These are phyloP conservation scores for Acacia acuminata DNA, from an alignment of 306 rosid genomes.

Conservation along the genomic window DNA sequence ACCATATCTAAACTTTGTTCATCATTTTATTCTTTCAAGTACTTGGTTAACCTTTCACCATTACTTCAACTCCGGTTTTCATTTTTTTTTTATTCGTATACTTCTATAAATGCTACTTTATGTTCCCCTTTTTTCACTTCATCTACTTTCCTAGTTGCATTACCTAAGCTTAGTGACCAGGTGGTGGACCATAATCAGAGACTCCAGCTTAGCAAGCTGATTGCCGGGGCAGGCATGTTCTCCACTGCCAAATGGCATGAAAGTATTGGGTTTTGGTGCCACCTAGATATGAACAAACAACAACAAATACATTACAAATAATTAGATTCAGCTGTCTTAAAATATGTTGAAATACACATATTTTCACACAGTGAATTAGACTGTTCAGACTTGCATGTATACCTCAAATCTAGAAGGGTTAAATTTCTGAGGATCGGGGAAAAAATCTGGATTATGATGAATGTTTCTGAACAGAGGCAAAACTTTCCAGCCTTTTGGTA, in stretches of 20 bases:
- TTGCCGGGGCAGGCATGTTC: conserved; percentile 95
- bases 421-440: conserved; percentile 72
- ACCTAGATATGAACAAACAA: conserved; percentile 40
- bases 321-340: background rate
- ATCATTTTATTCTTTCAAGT: conserved; percentile 20
- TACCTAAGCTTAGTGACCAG: conserved; percentile 88
- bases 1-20: background rate
- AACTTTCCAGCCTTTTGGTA: conserved; percentile 97
- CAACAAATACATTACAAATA: background rate
- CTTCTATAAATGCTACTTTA: background rate
- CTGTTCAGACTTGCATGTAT: conserved; percentile 20
- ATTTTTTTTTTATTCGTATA: background rate
- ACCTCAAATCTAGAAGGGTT: conserved; percentile 95
- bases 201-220: conserved; percentile 92
- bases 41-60: background rate
- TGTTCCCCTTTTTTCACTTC: background rate
- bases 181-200: conserved; percentile 78
- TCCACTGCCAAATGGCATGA: conserved; percentile 95
- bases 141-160: background rate
- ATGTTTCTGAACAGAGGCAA: conserved; percentile 92
- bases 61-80: background rate
- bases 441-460: conserved; percentile 86
- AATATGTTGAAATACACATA: background rate
- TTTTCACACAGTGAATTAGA: background rate
- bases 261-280: conserved; percentile 86